Percentiles rank a stretch among this genome's conserved stretches.
Evolutionary conservation across 2,329 filamentous ascomycete species (phyloP).

Genomic region (Cyphellophora europaea): DNA sequence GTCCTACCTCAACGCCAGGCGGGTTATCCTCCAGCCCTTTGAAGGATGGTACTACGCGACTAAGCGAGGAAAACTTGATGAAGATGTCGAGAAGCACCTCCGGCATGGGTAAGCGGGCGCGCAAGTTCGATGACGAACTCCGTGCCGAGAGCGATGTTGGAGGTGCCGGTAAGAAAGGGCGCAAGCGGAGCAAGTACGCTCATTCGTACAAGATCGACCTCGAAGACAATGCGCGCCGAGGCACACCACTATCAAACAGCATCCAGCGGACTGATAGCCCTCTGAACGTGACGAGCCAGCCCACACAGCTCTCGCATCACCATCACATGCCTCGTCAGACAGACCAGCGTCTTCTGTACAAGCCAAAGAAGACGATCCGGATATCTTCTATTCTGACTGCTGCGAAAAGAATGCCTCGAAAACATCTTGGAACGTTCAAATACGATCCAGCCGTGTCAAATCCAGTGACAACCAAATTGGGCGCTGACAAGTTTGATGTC

Average conservation of each 20-base stretch:
- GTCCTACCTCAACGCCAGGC: conserved; percentile 25
- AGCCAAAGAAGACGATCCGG: conserved; percentile 55
- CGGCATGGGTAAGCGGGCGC: conserved; percentile 47
- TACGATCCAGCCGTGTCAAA: conserved; percentile 60
- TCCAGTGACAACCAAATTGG: conserved; percentile 19
- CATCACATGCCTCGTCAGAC: conserved; percentile 5
- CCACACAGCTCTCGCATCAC: conserved; percentile 5
- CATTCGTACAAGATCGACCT: conserved; percentile 18
- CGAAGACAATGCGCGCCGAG: conserved; percentile 12
- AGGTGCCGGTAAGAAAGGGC: conserved; percentile 10
- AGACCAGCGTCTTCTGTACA: conserved; percentile 38
- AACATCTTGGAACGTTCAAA: conserved; percentile 74
- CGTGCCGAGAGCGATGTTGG: conserved; percentile 57
- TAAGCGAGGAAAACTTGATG: conserved; percentile 27
- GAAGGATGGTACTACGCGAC: conserved; percentile 38
- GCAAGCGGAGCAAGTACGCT: conserved; percentile 16
- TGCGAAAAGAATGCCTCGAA: conserved; percentile 60
- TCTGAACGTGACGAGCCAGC: conserved; percentile 4
- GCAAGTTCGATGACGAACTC: conserved; percentile 65
- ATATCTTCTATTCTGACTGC: conserved; percentile 64
- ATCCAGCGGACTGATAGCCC: conserved; percentile 10
- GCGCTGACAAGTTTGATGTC: conserved; percentile 47
- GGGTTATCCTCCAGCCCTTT: conserved; percentile 36
- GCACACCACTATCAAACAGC: conserved; percentile 7
- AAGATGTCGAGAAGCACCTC: conserved; percentile 33